Conservation (phyloP, 495 filamentous ascomycete species). For the Aspergillus diversus region DNA sequence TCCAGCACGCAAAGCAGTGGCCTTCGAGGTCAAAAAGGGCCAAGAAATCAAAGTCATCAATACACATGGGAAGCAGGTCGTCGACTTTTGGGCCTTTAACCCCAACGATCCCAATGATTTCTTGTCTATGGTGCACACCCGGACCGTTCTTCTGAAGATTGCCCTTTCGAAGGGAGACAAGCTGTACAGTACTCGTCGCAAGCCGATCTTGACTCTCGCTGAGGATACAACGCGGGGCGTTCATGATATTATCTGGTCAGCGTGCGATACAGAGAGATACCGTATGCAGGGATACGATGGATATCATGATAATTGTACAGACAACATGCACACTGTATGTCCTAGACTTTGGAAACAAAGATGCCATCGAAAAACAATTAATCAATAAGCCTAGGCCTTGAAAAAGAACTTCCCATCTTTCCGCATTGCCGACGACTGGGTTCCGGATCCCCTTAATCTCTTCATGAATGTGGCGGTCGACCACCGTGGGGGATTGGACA, state of each 20-base stretch:
- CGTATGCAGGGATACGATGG: slow-evolving; percentile 34
- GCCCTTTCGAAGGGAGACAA: slow-evolving; percentile 35
- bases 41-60: slow-evolving; percentile 40
- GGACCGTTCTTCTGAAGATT: slow-evolving; percentile 34
- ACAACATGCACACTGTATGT: slow-evolving; percentile 38
- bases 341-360: background rate
- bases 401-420: background rate
- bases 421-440: slow-evolving; percentile 23
- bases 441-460: slow-evolving; percentile 49
- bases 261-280: slow-evolving; percentile 46
- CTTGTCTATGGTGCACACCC: slow-evolving; percentile 48
- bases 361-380: background rate
- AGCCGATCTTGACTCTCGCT: slow-evolving; percentile 38
- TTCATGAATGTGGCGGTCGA: slow-evolving; percentile 53
- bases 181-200: slow-evolving; percentile 36
- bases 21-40: background rate
- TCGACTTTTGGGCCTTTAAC: slow-evolving; percentile 54
- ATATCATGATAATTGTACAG: slow-evolving; percentile 46
- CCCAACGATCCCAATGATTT: slow-evolving; percentile 35
- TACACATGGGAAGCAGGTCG: slow-evolving; percentile 55
- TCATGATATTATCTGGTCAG: slow-evolving; percentile 46
- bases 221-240: slow-evolving; percentile 46
- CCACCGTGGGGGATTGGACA: slow-evolving; percentile 33
- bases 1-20: slow-evolving; percentile 1
- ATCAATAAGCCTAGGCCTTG: background rate